Evolutionary conservation across 2,329 filamentous ascomycete genomes (phyloP).

Genomic region (Verticillium zaregamsianum): DNA sequence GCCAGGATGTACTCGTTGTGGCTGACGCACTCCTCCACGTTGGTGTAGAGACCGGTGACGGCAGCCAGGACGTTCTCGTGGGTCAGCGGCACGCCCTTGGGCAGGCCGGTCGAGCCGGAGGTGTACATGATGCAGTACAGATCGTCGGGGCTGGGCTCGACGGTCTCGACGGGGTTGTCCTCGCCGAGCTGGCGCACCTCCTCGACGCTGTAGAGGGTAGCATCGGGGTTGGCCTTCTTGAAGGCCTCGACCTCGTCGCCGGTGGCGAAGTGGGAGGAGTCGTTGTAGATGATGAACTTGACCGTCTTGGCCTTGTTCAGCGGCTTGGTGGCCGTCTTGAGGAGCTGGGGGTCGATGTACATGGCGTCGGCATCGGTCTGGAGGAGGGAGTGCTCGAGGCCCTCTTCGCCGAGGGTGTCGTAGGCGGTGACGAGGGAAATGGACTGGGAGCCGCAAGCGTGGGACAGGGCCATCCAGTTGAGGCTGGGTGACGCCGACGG

Average conservation of each 20-base stretch:
- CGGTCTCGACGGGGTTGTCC: slow-evolving; percentile 65
- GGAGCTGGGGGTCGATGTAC: slow-evolving; percentile 79
- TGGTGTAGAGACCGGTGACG: slow-evolving; percentile 74
- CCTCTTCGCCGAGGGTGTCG: slow-evolving; percentile 82
- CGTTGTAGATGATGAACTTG: slow-evolving; percentile 60
- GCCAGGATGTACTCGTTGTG: slow-evolving; percentile 77
- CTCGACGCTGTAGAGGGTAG: slow-evolving; percentile 50
- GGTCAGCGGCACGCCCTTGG: slow-evolving; percentile 82
- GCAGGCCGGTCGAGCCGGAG: slow-evolving; percentile 82
- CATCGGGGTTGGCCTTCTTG: slow-evolving; percentile 48
- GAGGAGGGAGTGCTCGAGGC: slow-evolving; percentile 78
- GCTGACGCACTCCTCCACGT: slow-evolving; percentile 74
- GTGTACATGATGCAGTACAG: slow-evolving; percentile 84
- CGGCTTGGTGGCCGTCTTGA: slow-evolving; percentile 54
- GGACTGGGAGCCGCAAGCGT: slow-evolving; percentile 75
- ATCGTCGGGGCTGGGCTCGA: slow-evolving; percentile 69
- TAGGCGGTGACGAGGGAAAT: slow-evolving; percentile 92
- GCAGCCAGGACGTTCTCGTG: slow-evolving; percentile 79
- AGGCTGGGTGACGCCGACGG: slow-evolving; percentile 40
- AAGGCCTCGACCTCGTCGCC: slow-evolving; percentile 50
- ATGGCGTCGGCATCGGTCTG: slow-evolving; percentile 79
- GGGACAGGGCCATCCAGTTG: slow-evolving; percentile 80
- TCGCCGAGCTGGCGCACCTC: slow-evolving; percentile 56
- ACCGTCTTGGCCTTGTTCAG: slow-evolving; percentile 54
- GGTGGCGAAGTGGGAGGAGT: slow-evolving; percentile 47